Evolutionary conservation across 1,284 basidiomycete species (phyloP), one percentile per base, ranked within the genome.

Genomic region (Ceratobasidium sp.): DNA sequence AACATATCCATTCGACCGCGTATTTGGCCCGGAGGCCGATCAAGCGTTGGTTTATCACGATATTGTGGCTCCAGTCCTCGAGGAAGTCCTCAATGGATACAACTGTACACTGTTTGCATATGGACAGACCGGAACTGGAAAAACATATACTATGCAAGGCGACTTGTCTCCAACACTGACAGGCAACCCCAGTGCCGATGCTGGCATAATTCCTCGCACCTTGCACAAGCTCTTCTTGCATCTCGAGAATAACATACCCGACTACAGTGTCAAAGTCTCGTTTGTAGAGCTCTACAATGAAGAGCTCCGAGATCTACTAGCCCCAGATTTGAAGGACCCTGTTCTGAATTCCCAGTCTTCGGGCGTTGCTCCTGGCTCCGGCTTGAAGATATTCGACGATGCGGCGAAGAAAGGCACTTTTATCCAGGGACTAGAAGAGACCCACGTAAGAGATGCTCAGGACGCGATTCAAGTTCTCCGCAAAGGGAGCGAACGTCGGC

Each of bases 251-350:
- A 86, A 86, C 0, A 82, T 84, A 12, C 79, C 87, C 31, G 97
- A 99, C 76, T 99, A 90, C 77, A 91, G 92, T 73, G 95, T 99
- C 77, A 95, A 94, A 76, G 88, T 97, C 68, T 96, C 94, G 0
- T 98, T 91, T 77, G 86, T 99, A 68, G 97, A 99, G 77, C 85
- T 99, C n/a, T 99, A 99, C 81, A 99, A 99, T 77, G 97, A 99
- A 80, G 96, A 99, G 77, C 86, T 99, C n/a, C 91, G 96, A 32
- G 96, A 98, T 77, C 85, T 98, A 34, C 87, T 97, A 35, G 86
- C 91, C 1, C 82, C 82, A 72, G 91, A 96, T 25, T 80, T 92
- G 73, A 78, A 87, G 38, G 82, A 88, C 31, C 86, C 90, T 25
- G 78, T 79, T 8, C 86, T 84, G 54, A 54, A 73, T 20, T 81